Percentiles rank a stretch among this genome's conserved stretches.
These are phyloP conservation scores for Sanguinoderma infundibulare DNA, from an alignment of 1,284 basidiomycete species.

Conservation along the genomic window DNA sequence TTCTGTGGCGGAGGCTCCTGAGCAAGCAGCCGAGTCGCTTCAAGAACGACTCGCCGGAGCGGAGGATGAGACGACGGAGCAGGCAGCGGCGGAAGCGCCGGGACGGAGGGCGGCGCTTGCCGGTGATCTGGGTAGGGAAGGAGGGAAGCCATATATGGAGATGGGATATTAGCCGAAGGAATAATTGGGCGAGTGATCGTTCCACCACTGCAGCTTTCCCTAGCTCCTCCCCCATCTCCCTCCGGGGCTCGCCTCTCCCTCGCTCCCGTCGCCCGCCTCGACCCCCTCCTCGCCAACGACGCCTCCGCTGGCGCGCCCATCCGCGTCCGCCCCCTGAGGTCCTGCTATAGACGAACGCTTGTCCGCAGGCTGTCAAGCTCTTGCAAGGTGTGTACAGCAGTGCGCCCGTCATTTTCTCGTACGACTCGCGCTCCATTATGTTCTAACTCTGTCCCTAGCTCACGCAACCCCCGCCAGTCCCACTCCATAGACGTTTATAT, in stretches of 20 bases:
- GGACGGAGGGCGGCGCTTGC: slow-evolving; percentile 10
- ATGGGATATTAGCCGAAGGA: slow-evolving; percentile 24
- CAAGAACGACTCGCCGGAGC: background rate
- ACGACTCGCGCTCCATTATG: slow-evolving; percentile 5
- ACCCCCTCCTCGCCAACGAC: slow-evolving; percentile 21
- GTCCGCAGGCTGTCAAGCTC: slow-evolving; percentile 5
- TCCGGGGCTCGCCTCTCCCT: slow-evolving; percentile 3
- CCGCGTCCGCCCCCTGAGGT: slow-evolving; percentile 15
- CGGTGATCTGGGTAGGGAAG: slow-evolving; percentile 12
- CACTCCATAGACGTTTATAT: slow-evolving; percentile 22
- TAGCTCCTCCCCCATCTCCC: slow-evolving; percentile 9
- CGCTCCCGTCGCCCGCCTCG: slow-evolving; percentile 8
- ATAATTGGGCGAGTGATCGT: slow-evolving; percentile 22
- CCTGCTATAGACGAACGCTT: slow-evolving; percentile 14
- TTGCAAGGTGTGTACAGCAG: slow-evolving; percentile 14
- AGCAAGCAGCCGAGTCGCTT: background rate
- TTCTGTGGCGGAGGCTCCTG: background rate
- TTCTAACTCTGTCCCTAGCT: slow-evolving; percentile 12
- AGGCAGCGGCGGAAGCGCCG: background rate
- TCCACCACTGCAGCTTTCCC: slow-evolving; percentile 14
- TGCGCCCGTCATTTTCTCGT: slow-evolving; percentile 11
- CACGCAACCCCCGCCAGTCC: slow-evolving; percentile 20
- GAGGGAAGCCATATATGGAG: slow-evolving; percentile 19
- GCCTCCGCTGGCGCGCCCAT: slow-evolving; percentile 23
- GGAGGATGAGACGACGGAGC: background rate